A percentile compares a stretch with the other conserved stretches of the same genome.
Evolutionary conservation across 208 protist genomes (phyloP).

Genomic region (Herpetomonas samuelpessoai): DNA sequence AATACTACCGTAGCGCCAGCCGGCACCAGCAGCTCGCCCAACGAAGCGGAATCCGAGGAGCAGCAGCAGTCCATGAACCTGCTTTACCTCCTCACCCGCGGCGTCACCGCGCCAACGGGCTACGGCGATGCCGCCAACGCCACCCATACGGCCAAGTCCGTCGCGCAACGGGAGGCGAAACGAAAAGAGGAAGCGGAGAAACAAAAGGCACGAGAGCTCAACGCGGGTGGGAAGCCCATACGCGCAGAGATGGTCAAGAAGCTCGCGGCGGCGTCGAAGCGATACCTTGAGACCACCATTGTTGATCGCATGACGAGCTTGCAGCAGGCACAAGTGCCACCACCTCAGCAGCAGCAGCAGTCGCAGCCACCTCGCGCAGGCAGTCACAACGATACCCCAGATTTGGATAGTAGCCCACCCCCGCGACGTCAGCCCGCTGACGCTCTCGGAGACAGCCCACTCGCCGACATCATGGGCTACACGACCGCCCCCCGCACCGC

Average conservation of each 20-base stretch:
- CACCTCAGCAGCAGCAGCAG: constrained; percentile 14
- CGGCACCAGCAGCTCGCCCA: neutral
- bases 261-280: constrained; percentile 63
- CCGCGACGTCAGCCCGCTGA: neutral
- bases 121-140: constrained; percentile 47
- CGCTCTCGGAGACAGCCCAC: neutral
- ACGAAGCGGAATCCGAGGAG: neutral
- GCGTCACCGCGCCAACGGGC: constrained; percentile 45
- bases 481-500: neutral
- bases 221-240: constrained; percentile 28
- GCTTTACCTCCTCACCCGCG: constrained; percentile 68
- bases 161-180: constrained; percentile 17
- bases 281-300: constrained; percentile 68
- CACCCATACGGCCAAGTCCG: constrained; percentile 30
- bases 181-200: constrained; percentile 17
- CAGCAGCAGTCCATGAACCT: constrained; percentile 38
- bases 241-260: constrained; percentile 45
- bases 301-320: constrained; percentile 52
- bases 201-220: constrained; percentile 19
- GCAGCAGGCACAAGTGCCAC: constrained; percentile 21
- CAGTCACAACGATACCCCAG: constrained; percentile 1
- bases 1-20: neutral
- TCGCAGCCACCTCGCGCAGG: neutral
- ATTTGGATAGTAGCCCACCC: constrained; percentile 10
- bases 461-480: neutral